A percentile compares a stretch with the other conserved stretches of the same genome.
phyloP scores from a whole-genome alignment of 2,329 filamentous ascomycete species.

The Neurospora sp. region DNA sequence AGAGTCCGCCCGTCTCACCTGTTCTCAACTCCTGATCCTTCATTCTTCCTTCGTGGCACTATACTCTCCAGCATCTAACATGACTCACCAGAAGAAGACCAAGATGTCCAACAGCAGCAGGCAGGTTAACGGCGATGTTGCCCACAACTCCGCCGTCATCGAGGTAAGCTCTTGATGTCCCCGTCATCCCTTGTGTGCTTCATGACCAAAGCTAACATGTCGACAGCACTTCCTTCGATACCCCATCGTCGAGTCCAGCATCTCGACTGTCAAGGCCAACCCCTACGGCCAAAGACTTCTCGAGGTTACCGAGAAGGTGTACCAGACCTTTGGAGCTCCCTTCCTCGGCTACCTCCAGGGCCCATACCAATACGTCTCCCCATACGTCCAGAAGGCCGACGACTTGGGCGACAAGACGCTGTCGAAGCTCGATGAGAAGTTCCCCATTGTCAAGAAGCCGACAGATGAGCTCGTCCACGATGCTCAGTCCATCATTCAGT shows the following conservation, averaged over 20 bases:
- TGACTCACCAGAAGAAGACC: background rate
- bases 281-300: slow-evolving; percentile 78
- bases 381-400: slow-evolving; percentile 79
- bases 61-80: background rate
- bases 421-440: slow-evolving; percentile 56
- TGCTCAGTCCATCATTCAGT: slow-evolving; percentile 50
- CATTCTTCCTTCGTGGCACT: background rate
- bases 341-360: slow-evolving; percentile 68
- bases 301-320: slow-evolving; percentile 63
- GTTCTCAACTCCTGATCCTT: background rate
- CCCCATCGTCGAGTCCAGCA: slow-evolving; percentile 70
- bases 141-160: background rate
- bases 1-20: background rate
- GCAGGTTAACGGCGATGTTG: background rate
- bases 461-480: slow-evolving; percentile 59
- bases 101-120: background rate
- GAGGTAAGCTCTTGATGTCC: background rate
- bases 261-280: slow-evolving; percentile 71
- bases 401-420: slow-evolving; percentile 64
- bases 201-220: slow-evolving; percentile 7
- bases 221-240: slow-evolving; percentile 73
- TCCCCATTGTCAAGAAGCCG: slow-evolving; percentile 67
- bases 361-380: slow-evolving; percentile 73
- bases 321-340: slow-evolving; percentile 67
- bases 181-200: background rate